These are phyloP conservation scores for Allantophomopsis lycopodina DNA, from an alignment of 2,329 filamentous ascomycete genomes.

Conservation along the genomic window DNA sequence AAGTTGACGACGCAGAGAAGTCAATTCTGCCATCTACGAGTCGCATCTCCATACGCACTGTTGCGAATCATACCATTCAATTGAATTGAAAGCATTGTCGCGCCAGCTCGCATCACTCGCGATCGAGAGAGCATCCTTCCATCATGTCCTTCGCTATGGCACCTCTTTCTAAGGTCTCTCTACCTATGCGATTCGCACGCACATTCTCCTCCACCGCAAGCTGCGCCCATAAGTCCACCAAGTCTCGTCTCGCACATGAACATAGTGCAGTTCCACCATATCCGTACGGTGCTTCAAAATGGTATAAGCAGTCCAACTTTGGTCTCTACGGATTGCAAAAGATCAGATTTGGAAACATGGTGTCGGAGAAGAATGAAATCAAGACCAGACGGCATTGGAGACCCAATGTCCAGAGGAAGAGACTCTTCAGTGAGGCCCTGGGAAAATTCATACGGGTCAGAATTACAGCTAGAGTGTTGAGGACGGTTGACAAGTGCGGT, in stretches of 20 bases:
- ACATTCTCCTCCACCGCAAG: slow-evolving; percentile 17
- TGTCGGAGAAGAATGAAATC: slow-evolving; percentile 50
- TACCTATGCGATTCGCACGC: slow-evolving; percentile 15
- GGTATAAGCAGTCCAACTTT: slow-evolving; percentile 71
- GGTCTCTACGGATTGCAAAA: slow-evolving; percentile 58
- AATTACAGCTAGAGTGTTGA: slow-evolving; percentile 55
- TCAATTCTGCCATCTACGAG: background rate
- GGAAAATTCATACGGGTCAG: slow-evolving; percentile 50
- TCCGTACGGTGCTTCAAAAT: slow-evolving; percentile 53
- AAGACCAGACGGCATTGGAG: slow-evolving; percentile 64
- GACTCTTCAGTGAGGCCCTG: slow-evolving; percentile 50
- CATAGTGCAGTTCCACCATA: slow-evolving; percentile 39
- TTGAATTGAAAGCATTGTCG: no score
- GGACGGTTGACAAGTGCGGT: slow-evolving; percentile 70
- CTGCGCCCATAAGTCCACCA: slow-evolving; percentile 17
- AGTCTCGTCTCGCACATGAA: slow-evolving; percentile 18
- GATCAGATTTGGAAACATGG: slow-evolving; percentile 70
- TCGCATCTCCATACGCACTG: no score
- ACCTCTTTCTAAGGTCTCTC: slow-evolving; percentile 3
- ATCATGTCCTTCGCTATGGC: no score
- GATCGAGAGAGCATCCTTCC: no score
- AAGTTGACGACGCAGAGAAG: background rate
- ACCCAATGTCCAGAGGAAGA: slow-evolving; percentile 52
- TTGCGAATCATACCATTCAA: no score
- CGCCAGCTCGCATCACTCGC: no score